Evolutionary conservation across 1,284 basidiomycete genomes (phyloP).

Genomic region (Puccinia hordei): DNA sequence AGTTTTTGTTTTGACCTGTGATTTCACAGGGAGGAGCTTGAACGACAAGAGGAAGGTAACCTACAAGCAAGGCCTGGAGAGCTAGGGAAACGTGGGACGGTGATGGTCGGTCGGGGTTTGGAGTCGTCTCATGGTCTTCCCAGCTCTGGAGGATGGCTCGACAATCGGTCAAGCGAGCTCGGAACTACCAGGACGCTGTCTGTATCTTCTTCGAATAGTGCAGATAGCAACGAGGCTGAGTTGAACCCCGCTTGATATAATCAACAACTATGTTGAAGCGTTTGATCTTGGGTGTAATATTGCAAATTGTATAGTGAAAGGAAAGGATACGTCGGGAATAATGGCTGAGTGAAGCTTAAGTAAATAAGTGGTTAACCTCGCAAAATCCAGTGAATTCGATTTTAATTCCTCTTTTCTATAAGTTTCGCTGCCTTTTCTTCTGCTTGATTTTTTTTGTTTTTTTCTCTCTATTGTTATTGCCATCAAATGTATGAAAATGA

Average conservation of each 20-base stretch:
- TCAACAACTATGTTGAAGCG: background rate
- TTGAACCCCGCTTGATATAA: slow-evolving; percentile 3
- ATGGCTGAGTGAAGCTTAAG: background rate
- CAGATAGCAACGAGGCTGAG: background rate
- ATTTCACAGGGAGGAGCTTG: background rate
- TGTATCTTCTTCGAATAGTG: background rate
- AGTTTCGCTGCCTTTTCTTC: background rate
- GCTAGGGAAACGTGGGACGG: slow-evolving; percentile 22
- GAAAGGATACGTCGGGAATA: background rate
- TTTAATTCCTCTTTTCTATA: background rate
- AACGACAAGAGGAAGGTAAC: background rate
- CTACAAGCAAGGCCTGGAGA: slow-evolving; percentile 22
- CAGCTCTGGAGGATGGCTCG: slow-evolving; percentile 35
- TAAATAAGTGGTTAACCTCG: background rate
- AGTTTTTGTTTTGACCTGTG: background rate
- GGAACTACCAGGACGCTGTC: background rate
- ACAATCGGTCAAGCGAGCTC: background rate
- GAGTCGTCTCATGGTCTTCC: slow-evolving; percentile 17
- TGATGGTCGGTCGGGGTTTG: slow-evolving; percentile 20
- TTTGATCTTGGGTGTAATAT: background rate
- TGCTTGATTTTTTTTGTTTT: background rate
- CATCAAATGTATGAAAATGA: background rate
- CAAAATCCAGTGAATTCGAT: background rate
- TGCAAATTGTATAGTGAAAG: background rate
- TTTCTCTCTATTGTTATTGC: background rate